Percentiles rank a stretch among this genome's conserved stretches.
phyloP scores from a whole-genome alignment of 1,284 basidiomycete species.

The Ustilago hordei region DNA sequence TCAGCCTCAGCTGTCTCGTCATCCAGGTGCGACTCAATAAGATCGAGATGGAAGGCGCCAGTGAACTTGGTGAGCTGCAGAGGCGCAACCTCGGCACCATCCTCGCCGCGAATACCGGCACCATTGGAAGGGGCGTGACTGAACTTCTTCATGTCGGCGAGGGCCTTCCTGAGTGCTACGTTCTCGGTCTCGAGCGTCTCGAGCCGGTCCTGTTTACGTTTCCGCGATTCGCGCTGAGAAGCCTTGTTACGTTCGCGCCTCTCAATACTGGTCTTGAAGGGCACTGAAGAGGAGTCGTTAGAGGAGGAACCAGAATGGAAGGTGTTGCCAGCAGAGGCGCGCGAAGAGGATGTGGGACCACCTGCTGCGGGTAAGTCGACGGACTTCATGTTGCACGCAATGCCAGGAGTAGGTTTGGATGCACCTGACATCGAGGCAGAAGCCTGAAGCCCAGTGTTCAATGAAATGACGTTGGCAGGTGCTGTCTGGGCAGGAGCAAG shows the following conservation, averaged over 20 bases:
- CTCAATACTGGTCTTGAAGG: slow-evolving; percentile 51
- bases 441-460: background rate
- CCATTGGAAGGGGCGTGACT: slow-evolving; percentile 41
- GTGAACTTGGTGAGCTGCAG: slow-evolving; percentile 44
- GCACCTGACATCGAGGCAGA: slow-evolving; percentile 1
- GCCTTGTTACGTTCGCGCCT: slow-evolving; percentile 53
- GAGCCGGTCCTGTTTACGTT: slow-evolving; percentile 49
- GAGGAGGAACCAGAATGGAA: slow-evolving; percentile 33
- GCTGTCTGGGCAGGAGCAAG: slow-evolving; percentile 29
- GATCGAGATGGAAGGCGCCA: slow-evolving; percentile 43
- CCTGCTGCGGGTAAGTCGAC: slow-evolving; percentile 6
- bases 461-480: background rate
- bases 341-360: slow-evolving; percentile 15
- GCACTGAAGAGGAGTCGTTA: slow-evolving; percentile 8
- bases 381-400: slow-evolving; percentile 18
- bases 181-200: slow-evolving; percentile 52
- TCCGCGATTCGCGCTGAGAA: slow-evolving; percentile 51
- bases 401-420: background rate
- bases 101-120: slow-evolving; percentile 36
- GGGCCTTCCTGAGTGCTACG: slow-evolving; percentile 47
- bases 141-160: slow-evolving; percentile 45
- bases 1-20: slow-evolving; percentile 39
- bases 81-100: slow-evolving; percentile 30
- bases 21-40: slow-evolving; percentile 46
- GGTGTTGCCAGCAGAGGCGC: background rate